These are phyloP conservation scores for Zelonia costaricensis DNA, from an alignment of 208 protist species.

Conservation along the genomic window DNA sequence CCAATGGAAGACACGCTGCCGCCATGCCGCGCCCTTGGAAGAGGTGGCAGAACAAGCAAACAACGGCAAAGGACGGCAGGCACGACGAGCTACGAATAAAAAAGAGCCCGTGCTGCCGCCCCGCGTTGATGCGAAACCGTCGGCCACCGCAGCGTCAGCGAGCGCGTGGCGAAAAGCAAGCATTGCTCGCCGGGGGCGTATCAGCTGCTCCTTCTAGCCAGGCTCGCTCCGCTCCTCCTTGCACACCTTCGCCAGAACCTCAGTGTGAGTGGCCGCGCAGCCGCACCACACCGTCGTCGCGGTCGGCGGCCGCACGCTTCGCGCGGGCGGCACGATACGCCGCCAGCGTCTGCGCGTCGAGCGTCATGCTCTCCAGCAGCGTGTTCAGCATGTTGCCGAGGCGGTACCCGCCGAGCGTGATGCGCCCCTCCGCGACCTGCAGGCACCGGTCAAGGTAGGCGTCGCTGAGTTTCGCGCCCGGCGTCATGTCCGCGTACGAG, in stretches of 20 bases:
- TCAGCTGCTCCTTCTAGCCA: too few species aligned
- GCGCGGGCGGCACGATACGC: background rate
- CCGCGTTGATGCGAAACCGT: too few species aligned
- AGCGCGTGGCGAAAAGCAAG: too few species aligned
- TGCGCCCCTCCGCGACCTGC: conserved; percentile 44
- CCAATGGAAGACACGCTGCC: too few species aligned
- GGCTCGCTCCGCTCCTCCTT: too few species aligned
- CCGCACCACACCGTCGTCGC: background rate
- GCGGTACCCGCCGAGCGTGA: conserved; percentile 70
- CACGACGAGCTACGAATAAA: too few species aligned
- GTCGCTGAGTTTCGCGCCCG: conserved; percentile 26
- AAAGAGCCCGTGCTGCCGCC: too few species aligned
- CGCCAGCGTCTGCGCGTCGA: conserved; percentile 6
- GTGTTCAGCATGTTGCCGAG: conserved; percentile 67
- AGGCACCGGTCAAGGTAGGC: conserved; percentile 61
- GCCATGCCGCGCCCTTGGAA: too few species aligned
- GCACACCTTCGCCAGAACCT: background rate
- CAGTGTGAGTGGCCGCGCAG: conserved; percentile 1
- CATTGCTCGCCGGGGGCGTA: too few species aligned
- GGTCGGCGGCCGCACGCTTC: background rate
- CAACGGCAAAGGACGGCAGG: too few species aligned
- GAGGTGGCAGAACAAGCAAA: too few species aligned
- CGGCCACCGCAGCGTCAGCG: too few species aligned
- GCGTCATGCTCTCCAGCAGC: conserved; percentile 35
- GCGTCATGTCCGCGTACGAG: conserved; percentile 52